Evolutionary conservation across 495 filamentous ascomycete species (phyloP).

Genomic region (Pyrenula aspistea): DNA sequence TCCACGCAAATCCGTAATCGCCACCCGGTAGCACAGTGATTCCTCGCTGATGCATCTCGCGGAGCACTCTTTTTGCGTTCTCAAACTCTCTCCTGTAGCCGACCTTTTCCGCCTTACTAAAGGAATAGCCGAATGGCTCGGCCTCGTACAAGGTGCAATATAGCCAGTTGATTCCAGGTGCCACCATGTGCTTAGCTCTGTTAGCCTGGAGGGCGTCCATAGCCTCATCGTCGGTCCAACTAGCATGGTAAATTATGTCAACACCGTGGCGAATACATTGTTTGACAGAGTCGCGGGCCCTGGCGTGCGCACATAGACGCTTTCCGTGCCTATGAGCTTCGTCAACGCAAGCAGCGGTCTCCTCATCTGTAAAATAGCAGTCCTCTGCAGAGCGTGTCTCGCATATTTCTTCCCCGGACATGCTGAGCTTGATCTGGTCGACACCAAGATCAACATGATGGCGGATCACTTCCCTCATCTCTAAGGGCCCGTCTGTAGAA

Average conservation of each 20-base stretch:
- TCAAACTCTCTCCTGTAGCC: constrained; percentile 34
- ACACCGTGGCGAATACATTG: constrained; percentile 33
- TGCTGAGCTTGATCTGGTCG: constrained; percentile 39
- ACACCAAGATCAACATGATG: constrained; percentile 31
- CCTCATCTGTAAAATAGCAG: constrained; percentile 34
- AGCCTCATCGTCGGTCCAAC: constrained; percentile 32
- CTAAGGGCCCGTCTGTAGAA: not conserved
- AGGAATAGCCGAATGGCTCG: constrained; percentile 30
- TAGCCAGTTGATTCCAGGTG: constrained; percentile 34
- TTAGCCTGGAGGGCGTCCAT: constrained; percentile 35
- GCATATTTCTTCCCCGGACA: constrained; percentile 35
- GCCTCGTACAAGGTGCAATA: constrained; percentile 29
- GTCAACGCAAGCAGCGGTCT: constrained; percentile 38
- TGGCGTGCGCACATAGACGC: constrained; percentile 36
- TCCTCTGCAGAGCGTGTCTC: constrained; percentile 32
- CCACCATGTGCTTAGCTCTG: constrained; percentile 32
- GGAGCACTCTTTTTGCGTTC: constrained; percentile 22
- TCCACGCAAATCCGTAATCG: constrained; percentile 43
- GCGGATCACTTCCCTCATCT: constrained; percentile 33
- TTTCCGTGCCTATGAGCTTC: constrained; percentile 32
- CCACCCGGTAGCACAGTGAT: constrained; percentile 36
- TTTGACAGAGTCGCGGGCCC: constrained; percentile 33
- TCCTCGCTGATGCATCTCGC: constrained; percentile 35
- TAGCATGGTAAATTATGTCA: constrained; percentile 42
- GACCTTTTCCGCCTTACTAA: constrained; percentile 29